Conservation (phyloP, 768 basidiomycete species). For the Sutorius australiensis region DNA sequence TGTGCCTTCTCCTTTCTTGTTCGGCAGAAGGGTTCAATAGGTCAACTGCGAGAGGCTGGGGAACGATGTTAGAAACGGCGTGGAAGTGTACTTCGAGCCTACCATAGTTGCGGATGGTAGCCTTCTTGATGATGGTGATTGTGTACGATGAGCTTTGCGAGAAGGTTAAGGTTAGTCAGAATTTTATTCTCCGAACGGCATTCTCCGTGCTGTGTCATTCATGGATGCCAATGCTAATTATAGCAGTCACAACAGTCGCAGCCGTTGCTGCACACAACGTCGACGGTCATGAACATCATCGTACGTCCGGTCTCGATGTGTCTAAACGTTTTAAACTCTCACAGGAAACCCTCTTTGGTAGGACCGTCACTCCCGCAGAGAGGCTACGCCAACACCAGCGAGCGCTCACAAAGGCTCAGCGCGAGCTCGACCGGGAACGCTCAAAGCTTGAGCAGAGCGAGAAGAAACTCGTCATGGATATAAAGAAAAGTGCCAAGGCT, state of each 20-base stretch:
- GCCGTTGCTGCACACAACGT: slow-evolving; percentile 12
- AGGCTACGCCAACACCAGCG: slow-evolving; percentile 96
- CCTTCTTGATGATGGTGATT: slow-evolving; percentile 22
- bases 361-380: slow-evolving; percentile 93
- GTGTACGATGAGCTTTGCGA: slow-evolving; percentile 8
- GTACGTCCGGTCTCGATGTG: slow-evolving; percentile 32
- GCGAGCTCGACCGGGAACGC: slow-evolving; percentile 95
- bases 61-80: slow-evolving; percentile 5
- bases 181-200: slow-evolving; percentile 21
- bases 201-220: slow-evolving; percentile 3
- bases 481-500: slow-evolving; percentile 93
- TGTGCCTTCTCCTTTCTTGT: slow-evolving; percentile 87
- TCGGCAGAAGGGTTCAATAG: slow-evolving; percentile 94
- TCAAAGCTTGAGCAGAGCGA: slow-evolving; percentile 92
- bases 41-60: slow-evolving; percentile 92
- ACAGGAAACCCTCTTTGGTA: slow-evolving; percentile 94
- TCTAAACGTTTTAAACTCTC: slow-evolving; percentile 13
- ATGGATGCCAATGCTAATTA: not conserved
- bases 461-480: slow-evolving; percentile 94
- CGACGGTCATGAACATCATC: slow-evolving; percentile 70
- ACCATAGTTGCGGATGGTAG: slow-evolving; percentile 18
- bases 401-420: slow-evolving; percentile 92
- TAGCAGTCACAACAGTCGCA: slow-evolving; percentile 4
- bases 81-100: not conserved
- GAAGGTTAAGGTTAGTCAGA: slow-evolving; percentile 26